phyloP scores from a whole-genome alignment of 768 basidiomycete species.

The Podaxis mareebaensis region DNA sequence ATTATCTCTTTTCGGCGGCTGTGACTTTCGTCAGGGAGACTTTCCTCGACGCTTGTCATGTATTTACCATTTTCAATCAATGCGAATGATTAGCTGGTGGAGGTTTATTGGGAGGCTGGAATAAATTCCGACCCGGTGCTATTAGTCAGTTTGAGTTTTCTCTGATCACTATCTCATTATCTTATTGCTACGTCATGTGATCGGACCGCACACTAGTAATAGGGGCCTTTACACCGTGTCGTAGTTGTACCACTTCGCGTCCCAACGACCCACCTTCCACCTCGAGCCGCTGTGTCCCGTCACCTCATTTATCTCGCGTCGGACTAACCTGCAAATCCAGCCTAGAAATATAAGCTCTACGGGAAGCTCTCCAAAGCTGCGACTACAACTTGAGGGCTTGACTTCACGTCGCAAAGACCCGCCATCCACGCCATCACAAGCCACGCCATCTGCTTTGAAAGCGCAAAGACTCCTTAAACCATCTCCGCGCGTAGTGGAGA shows the following conservation, averaged over 20 bases:
- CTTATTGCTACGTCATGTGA: neutral
- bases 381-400: constrained; percentile 6
- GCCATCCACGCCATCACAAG: constrained; percentile 40
- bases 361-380: constrained; percentile 66
- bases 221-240: neutral
- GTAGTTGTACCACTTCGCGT: too few species aligned
- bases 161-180: neutral
- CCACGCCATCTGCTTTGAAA: constrained; percentile 30
- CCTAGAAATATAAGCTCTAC: constrained; percentile 35
- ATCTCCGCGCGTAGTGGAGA: constrained; percentile 51
- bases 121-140: neutral
- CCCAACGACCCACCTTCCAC: too few species aligned
- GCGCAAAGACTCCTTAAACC: constrained; percentile 41
- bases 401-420: constrained; percentile 21
- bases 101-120: neutral
- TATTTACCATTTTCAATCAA: neutral
- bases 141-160: neutral
- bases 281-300: too few species aligned
- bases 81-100: neutral
- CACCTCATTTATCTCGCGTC: too few species aligned
- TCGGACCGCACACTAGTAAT: neutral
- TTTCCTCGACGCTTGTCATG: neutral
- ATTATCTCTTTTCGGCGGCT: constrained; percentile 54
- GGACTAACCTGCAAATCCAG: too few species aligned
- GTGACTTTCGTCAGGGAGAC: neutral